A percentile compares a stretch with the other conserved stretches of the same genome.
phyloP scores from a whole-genome alignment of 495 filamentous ascomycete genomes.

The Hypoxylon fuscum region DNA sequence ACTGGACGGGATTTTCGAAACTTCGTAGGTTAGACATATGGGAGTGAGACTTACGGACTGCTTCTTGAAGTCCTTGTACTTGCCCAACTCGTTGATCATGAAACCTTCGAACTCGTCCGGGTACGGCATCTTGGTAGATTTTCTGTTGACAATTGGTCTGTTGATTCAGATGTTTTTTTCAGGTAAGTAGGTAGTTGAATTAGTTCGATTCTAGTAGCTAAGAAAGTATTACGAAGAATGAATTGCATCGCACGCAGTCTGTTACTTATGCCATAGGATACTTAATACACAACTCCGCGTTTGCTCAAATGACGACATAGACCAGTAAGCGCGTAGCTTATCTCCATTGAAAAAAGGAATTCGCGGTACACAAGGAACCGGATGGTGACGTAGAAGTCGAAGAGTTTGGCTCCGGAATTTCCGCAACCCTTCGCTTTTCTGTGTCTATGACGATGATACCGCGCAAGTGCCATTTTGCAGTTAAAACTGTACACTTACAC shows the following conservation, averaged over 20 bases:
- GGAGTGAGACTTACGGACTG: conserved; percentile 60
- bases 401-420: conserved; percentile 1
- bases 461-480: neutral
- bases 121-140: conserved; percentile 67
- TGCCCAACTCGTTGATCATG: conserved; percentile 68
- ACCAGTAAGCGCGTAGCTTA: neutral
- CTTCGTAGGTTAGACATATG: no score
- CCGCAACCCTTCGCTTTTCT: neutral
- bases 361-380: neutral
- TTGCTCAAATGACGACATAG: conserved; percentile 24
- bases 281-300: no score
- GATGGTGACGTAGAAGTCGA: conserved; percentile 11
- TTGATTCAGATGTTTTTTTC: no score
- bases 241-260: no score
- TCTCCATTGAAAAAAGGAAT: no score
- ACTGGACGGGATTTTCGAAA: neutral
- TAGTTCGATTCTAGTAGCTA: no score
- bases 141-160: neutral
- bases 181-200: no score
- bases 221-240: no score
- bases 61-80: conserved; percentile 71
- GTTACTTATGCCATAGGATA: no score
- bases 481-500: neutral
- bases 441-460: conserved; percentile 20
- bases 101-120: conserved; percentile 82